Conservation (phyloP, 2,329 filamentous ascomycete genomes). For the Tolypocladium endophyticum region DNA sequence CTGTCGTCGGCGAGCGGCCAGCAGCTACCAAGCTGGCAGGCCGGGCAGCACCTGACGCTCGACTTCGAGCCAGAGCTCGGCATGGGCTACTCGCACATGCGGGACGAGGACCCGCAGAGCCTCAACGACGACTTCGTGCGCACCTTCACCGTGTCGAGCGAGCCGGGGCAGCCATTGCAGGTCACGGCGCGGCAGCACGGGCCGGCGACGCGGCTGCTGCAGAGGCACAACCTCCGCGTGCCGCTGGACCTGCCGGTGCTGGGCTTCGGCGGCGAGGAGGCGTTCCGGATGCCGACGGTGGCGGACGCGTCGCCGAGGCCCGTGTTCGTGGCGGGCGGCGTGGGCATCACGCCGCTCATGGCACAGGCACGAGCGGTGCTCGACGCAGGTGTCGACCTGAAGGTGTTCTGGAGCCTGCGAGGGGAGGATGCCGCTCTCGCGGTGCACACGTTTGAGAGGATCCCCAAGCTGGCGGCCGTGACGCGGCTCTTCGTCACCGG, state of each 20-base stretch:
- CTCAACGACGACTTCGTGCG: slow-evolving; percentile 78
- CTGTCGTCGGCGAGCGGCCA: slow-evolving; percentile 12
- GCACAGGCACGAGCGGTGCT: slow-evolving; percentile 49
- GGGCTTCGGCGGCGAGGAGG: slow-evolving; percentile 58
- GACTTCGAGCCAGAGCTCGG: slow-evolving; percentile 61
- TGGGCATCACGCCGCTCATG: slow-evolving; percentile 76
- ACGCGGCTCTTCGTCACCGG: slow-evolving; percentile 59
- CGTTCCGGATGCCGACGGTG: slow-evolving; percentile 24
- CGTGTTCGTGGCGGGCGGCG: slow-evolving; percentile 65
- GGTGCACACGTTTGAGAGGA: slow-evolving; percentile 42
- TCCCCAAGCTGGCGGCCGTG: slow-evolving; percentile 37
- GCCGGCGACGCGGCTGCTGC: slow-evolving; percentile 55
- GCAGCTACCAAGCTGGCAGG: slow-evolving; percentile 35
- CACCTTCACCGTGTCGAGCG: slow-evolving; percentile 71
- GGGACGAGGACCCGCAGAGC: slow-evolving; percentile 65
- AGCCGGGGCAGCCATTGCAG: slow-evolving; percentile 45
- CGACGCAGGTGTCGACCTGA: slow-evolving; percentile 26
- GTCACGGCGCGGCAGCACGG: slow-evolving; percentile 65
- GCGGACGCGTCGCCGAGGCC: slow-evolving; percentile 14
- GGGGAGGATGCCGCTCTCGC: slow-evolving; percentile 53
- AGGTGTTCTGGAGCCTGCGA: slow-evolving; percentile 59
- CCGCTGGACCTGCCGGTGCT: slow-evolving; percentile 55
- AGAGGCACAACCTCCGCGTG: slow-evolving; percentile 39
- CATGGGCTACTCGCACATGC: slow-evolving; percentile 72
- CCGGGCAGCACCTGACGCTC: slow-evolving; percentile 71